A percentile compares a stretch with the other conserved stretches of the same genome.
phyloP scores from a whole-genome alignment of 2,329 filamentous ascomycete genomes.

The Fusarium coicis region DNA sequence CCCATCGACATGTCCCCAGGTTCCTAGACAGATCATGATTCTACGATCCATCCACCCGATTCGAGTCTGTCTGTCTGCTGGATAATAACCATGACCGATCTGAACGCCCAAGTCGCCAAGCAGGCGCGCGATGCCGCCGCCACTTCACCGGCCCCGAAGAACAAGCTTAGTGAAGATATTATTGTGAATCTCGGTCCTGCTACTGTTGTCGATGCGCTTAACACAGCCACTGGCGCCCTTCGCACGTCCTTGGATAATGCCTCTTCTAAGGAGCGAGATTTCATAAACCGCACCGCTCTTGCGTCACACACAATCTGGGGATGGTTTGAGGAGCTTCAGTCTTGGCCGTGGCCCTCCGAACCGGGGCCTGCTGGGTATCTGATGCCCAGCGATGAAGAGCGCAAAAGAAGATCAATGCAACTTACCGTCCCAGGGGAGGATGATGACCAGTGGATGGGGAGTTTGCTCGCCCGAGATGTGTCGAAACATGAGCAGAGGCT shows the following conservation, averaged over 20 bases:
- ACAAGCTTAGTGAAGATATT: slow-evolving; percentile 65
- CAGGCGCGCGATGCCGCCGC: slow-evolving; percentile 49
- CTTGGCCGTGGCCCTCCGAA: slow-evolving; percentile 66
- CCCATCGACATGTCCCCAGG: slow-evolving; percentile 42
- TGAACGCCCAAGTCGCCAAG: slow-evolving; percentile 46
- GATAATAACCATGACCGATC: slow-evolving; percentile 49
- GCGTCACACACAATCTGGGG: slow-evolving; percentile 77
- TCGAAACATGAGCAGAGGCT: slow-evolving; percentile 76
- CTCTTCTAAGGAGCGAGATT: slow-evolving; percentile 73
- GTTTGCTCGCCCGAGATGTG: slow-evolving; percentile 73
- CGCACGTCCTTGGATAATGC: slow-evolving; percentile 71
- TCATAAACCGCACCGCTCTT: slow-evolving; percentile 75
- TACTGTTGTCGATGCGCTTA: slow-evolving; percentile 69
- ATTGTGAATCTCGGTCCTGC: slow-evolving; percentile 70
- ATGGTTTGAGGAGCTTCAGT: slow-evolving; percentile 78
- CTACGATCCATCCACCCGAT: slow-evolving; percentile 32
- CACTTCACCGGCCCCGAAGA: slow-evolving; percentile 57
- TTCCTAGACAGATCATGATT: slow-evolving; percentile 46
- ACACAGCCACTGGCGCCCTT: slow-evolving; percentile 62
- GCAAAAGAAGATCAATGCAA: slow-evolving; percentile 51
- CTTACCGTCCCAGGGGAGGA: slow-evolving; percentile 35
- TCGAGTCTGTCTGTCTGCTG: slow-evolving; percentile 32
- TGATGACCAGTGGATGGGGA: slow-evolving; percentile 70
- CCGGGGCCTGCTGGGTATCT: slow-evolving; percentile 66
- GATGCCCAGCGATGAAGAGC: slow-evolving; percentile 54